A percentile compares a stretch with the other conserved stretches of the same genome.
phyloP scores from a whole-genome alignment of 2,329 filamentous ascomycete genomes.

The Phyllosticta citriasiana region DNA sequence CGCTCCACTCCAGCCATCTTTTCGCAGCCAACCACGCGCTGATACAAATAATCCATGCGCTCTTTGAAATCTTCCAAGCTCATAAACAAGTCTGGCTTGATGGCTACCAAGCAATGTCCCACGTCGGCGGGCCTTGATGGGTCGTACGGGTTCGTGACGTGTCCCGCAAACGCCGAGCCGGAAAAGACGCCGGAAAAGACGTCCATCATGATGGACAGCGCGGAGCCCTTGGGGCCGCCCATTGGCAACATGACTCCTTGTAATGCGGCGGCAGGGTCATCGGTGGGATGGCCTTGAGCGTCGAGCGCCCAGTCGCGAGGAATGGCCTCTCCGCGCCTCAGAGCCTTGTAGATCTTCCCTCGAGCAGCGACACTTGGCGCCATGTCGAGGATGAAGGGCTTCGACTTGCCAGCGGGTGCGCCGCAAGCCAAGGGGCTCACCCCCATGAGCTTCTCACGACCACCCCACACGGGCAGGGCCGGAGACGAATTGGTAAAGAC shows the following conservation, averaged over 20 bases:
- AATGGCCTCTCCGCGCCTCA: constrained; percentile 58
- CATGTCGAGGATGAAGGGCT: constrained; percentile 67
- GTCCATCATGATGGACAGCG: constrained; percentile 75
- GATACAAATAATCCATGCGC: constrained; percentile 50
- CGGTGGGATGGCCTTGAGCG: constrained; percentile 55
- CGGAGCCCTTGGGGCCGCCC: constrained; percentile 75
- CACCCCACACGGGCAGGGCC: constrained; percentile 62
- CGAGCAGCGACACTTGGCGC: constrained; percentile 58
- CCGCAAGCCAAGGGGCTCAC: constrained; percentile 68
- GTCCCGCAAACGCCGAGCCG: constrained; percentile 66
- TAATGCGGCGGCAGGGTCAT: constrained; percentile 61
- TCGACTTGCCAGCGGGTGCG: constrained; percentile 51
- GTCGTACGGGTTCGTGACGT: constrained; percentile 70
- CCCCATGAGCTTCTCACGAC: constrained; percentile 57
- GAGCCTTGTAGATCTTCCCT: constrained; percentile 65
- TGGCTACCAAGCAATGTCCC: constrained; percentile 61
- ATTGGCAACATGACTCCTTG: constrained; percentile 77
- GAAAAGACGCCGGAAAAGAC: constrained; percentile 74
- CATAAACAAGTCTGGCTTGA: constrained; percentile 70
- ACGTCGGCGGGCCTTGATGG: constrained; percentile 58
- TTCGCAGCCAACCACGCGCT: constrained; percentile 42
- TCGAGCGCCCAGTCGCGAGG: constrained; percentile 67
- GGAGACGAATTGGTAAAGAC: constrained; percentile 56
- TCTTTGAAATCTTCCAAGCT: constrained; percentile 57
- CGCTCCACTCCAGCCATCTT: constrained; percentile 44